Base-by-base conservation (phyloP, 495 filamentous ascomycete species). In the Penicillium canariense region DNA sequence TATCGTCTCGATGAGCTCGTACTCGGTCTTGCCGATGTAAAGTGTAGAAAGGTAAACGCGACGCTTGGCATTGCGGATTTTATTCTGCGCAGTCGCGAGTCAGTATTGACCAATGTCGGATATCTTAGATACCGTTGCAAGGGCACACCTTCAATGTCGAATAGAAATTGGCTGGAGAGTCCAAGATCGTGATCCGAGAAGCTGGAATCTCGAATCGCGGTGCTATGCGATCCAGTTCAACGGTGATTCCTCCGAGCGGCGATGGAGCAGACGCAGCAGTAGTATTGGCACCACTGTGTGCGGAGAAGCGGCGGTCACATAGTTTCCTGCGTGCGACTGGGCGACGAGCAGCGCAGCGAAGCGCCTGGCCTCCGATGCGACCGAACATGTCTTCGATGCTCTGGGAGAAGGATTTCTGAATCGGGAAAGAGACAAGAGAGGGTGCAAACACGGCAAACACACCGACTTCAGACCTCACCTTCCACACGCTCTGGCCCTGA, bases 11-110 rank as follows among this genome's bases (percentile, higher is more conserved):
- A 99, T 87, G 64, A 99, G 74, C 54, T 97, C 95, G 73, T 90
- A 78, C 72, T 99, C 94, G 1, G 88, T 86, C 72, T 93, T 95
- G 57, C 94, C 94, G 62, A 99, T 91, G 65, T 99, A 99, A 27
- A 99, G 76, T 0, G 94, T 97, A 17, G 90, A 95, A 46, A 99
- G 76, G 68, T 91, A 99, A 62, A 99, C 86, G 56, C 90, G 82
- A 43, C 75, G 72, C 61, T 87, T 81, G 3, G 94, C 94, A 55
- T 81, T 81, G 31, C 79, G 79, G 60, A 99, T 97, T 75, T 90
- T 95, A 52, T 74, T 66, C 87, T 95, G 65, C 39, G 56, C 15
- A 61, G 5, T 11, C 20, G 11, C 30, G 47, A 50, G 52, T 64
- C 47, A 68, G 64, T 17, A 46, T 23, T 25, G 26, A 15, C 22